These are phyloP conservation scores for Coccomyxa subellipsoidea DNA, from an alignment of 163 green algal genomes.

Conservation along the genomic window DNA sequence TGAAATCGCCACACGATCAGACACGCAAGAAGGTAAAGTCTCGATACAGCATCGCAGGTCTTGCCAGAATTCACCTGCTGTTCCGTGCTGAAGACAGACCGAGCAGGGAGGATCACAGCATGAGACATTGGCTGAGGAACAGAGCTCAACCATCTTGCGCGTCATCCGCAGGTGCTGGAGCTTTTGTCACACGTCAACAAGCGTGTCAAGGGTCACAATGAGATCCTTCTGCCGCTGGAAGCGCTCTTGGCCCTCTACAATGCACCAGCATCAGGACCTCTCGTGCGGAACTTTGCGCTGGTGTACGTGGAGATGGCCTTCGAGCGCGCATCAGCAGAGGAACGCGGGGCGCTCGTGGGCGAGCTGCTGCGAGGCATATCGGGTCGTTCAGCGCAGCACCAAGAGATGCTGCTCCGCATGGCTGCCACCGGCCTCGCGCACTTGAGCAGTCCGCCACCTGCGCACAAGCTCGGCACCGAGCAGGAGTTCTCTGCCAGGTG, in stretches of 20 bases:
- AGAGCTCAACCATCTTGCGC: neutral
- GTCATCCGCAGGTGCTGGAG: conserved; percentile 68
- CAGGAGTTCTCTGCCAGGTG: conserved; percentile 15
- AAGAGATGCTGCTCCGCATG: conserved; percentile 67
- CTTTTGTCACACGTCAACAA: conserved; percentile 93
- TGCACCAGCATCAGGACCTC: conserved; percentile 18
- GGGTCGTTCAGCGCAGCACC: conserved; percentile 51
- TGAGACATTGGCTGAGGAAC: too few species aligned
- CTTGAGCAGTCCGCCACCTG: neutral
- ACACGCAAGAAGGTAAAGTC: conserved; percentile 52
- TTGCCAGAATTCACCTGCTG: too few species aligned
- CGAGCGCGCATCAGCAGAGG: conserved; percentile 42
- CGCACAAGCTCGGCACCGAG: conserved; percentile 2
- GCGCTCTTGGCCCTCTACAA: conserved; percentile 57
- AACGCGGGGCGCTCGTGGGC: conserved; percentile 45
- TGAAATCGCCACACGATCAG: conserved; percentile 52
- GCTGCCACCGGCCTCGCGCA: conserved; percentile 41
- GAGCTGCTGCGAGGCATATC: conserved; percentile 62
- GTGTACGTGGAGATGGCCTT: conserved; percentile 88
- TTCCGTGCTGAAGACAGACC: too few species aligned
- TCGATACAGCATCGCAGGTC: too few species aligned
- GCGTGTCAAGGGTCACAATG: conserved; percentile 54
- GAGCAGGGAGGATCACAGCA: too few species aligned
- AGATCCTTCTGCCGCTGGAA: conserved; percentile 68
- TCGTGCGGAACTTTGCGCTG: conserved; percentile 82